Conservation (phyloP, 352 stramenopile species). For the Pythium folliculosum region DNA sequence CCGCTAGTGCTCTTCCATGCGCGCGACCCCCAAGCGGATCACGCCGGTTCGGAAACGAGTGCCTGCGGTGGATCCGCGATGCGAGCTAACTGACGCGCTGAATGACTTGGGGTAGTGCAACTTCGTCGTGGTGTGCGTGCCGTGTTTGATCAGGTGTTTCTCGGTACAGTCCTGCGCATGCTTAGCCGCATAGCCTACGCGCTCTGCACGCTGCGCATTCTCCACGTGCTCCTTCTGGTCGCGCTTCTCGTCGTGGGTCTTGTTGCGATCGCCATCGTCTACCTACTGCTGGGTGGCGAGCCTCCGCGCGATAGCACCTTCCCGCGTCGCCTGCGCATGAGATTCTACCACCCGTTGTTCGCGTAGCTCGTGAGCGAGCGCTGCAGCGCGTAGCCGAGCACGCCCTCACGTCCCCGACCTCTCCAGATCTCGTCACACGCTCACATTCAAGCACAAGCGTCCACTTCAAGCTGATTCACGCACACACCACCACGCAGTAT, state of each 20-base stretch:
- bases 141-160: background rate
- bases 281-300: background rate
- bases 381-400: background rate
- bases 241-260: background rate
- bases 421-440: background rate
- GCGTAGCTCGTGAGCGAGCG: background rate
- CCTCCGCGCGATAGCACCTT: background rate
- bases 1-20: constrained; percentile 4
- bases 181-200: background rate
- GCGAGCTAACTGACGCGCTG: too few relatives aligned
- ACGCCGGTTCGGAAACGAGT: background rate
- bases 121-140: background rate
- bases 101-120: background rate
- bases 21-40: constrained; percentile 1
- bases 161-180: background rate
- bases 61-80: too few relatives aligned
- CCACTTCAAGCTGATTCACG: background rate
- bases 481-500: background rate
- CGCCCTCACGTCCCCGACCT: background rate
- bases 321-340: constrained; percentile 9
- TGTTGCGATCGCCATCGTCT: background rate
- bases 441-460: too few relatives aligned
- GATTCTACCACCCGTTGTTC: constrained; percentile 11
- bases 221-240: background rate
- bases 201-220: background rate